Evolutionary conservation across 768 basidiomycete species (phyloP).

Genomic region (Pseudohyphozyma bogoriensis): DNA sequence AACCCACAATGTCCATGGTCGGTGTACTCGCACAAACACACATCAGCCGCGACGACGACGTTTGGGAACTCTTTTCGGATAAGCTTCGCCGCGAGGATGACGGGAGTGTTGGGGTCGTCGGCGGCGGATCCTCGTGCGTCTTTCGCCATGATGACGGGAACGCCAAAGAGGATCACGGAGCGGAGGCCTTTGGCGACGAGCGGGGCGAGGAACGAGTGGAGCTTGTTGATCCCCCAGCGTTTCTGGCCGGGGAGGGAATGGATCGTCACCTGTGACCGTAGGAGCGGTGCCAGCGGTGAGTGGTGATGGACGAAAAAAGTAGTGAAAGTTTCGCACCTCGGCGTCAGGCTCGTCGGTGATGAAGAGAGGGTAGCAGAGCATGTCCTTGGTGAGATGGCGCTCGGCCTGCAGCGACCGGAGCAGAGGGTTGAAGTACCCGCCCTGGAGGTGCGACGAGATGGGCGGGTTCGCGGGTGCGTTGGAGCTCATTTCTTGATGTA

Average conservation of each 20-base stretch:
- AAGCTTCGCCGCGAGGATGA: conserved; percentile 79
- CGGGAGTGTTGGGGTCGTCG: conserved; percentile 80
- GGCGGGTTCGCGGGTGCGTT: conserved; percentile 8
- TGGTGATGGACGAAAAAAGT: neutral
- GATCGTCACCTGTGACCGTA: conserved; percentile 54
- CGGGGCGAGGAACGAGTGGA: conserved; percentile 77
- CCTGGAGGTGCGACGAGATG: conserved; percentile 42
- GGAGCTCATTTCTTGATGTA: no score
- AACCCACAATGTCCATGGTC: conserved; percentile 91
- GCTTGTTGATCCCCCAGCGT: conserved; percentile 87
- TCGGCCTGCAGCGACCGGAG: conserved; percentile 78
- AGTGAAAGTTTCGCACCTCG: conserved; percentile 44
- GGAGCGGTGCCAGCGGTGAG: neutral
- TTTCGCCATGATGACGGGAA: conserved; percentile 69
- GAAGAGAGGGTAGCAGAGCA: conserved; percentile 99
- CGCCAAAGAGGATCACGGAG: conserved; percentile 91
- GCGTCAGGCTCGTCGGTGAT: conserved; percentile 90
- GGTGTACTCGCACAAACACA: conserved; percentile 99
- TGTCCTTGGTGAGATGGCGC: conserved; percentile 66
- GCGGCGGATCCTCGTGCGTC: conserved; percentile 75
- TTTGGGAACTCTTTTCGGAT: conserved; percentile 67
- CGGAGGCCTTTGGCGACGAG: conserved; percentile 78
- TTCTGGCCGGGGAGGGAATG: conserved; percentile 71
- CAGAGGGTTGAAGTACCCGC: conserved; percentile 86
- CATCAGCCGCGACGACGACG: conserved; percentile 84